These are phyloP conservation scores for Austroboletus niveus DNA, from an alignment of 1,284 basidiomycete genomes.

Conservation along the genomic window DNA sequence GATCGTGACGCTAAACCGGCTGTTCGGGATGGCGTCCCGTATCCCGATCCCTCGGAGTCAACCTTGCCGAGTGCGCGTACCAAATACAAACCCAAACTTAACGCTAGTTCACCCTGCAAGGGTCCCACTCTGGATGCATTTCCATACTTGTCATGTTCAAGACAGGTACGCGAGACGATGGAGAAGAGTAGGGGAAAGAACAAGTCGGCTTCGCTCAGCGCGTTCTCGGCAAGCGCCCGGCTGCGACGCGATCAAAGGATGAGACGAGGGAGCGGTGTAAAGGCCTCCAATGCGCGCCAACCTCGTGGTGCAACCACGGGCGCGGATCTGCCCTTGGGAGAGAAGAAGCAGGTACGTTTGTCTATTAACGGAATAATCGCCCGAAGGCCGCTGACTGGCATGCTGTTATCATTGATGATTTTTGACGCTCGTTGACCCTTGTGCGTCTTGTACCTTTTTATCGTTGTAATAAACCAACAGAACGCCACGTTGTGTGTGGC, in stretches of 20 bases:
- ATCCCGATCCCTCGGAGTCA: constrained; percentile 4
- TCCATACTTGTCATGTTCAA: constrained; percentile 19
- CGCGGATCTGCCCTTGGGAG: constrained; percentile 26
- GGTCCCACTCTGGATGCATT: constrained; percentile 16
- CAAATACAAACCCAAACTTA: constrained; percentile 26
- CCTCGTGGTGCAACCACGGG: constrained; percentile 16
- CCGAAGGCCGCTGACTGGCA: constrained; percentile 22
- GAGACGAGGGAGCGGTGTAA: not conserved
- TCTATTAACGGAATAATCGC: constrained; percentile 25
- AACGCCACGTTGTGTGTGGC: constrained; percentile 30
- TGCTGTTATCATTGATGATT: constrained; percentile 11
- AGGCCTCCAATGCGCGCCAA: constrained; percentile 2
- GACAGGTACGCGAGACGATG: constrained; percentile 9
- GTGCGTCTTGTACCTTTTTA: constrained; percentile 16
- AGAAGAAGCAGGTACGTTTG: constrained; percentile 30
- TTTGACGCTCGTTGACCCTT: constrained; percentile 4
- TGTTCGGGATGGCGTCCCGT: constrained; percentile 1
- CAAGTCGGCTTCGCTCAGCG: not conserved
- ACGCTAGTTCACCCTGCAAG: constrained; percentile 10
- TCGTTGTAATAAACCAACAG: constrained; percentile 14
- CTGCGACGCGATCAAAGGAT: constrained; percentile 1
- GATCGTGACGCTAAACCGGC: not conserved
- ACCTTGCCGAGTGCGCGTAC: constrained; percentile 27
- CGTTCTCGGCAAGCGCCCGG: constrained; percentile 5
- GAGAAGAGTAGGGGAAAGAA: constrained; percentile 11